These are phyloP conservation scores for Cyberlindnera nakhonratchasimensis DNA, from an alignment of 805 yeast genomes.

Conservation along the genomic window DNA sequence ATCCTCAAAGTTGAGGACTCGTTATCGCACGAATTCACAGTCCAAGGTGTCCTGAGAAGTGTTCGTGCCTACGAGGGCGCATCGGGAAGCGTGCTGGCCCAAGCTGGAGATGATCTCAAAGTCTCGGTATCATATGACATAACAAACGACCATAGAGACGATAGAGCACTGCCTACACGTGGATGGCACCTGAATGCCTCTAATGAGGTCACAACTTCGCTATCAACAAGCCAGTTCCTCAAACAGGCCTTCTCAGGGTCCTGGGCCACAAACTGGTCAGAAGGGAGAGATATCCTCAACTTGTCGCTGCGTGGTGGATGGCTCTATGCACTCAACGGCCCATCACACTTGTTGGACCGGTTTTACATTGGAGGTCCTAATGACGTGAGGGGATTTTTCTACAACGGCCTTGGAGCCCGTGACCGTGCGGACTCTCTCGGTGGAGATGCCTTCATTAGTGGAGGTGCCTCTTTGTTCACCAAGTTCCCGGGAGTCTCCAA, in stretches of 20 bases:
- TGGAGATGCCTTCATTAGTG: constrained; percentile 57
- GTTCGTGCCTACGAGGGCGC: constrained; percentile 23
- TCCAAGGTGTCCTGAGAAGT: constrained; percentile 44
- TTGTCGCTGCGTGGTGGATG: constrained; percentile 53
- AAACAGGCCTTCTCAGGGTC: constrained; percentile 36
- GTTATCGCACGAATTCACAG: constrained; percentile 48
- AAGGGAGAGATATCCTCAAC: constrained; percentile 45
- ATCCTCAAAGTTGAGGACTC: constrained; percentile 20
- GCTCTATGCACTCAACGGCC: constrained; percentile 38
- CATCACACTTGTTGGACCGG: constrained; percentile 64
- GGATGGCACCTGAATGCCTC: constrained; percentile 40
- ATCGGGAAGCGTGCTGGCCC: constrained; percentile 51
- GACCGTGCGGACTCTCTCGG: constrained; percentile 57
- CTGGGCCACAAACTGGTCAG: constrained; percentile 27
- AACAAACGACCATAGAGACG: constrained; percentile 39
- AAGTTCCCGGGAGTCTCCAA: constrained; percentile 52
- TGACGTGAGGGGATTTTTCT: constrained; percentile 65
- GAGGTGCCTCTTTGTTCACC: constrained; percentile 56
- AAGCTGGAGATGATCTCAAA: constrained; percentile 63
- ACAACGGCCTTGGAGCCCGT: constrained; percentile 65
- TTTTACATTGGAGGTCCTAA: constrained; percentile 81
- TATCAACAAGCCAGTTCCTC: constrained; percentile 30
- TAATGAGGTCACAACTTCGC: constrained; percentile 40
- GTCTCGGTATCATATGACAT: constrained; percentile 44
- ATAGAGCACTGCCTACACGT: constrained; percentile 38